A percentile compares a stretch with the other conserved stretches of the same genome.
Evolutionary conservation across 2,329 filamentous ascomycete species (phyloP).

Genomic region (Ophiognomonia clavigignenti-juglandacearum): DNA sequence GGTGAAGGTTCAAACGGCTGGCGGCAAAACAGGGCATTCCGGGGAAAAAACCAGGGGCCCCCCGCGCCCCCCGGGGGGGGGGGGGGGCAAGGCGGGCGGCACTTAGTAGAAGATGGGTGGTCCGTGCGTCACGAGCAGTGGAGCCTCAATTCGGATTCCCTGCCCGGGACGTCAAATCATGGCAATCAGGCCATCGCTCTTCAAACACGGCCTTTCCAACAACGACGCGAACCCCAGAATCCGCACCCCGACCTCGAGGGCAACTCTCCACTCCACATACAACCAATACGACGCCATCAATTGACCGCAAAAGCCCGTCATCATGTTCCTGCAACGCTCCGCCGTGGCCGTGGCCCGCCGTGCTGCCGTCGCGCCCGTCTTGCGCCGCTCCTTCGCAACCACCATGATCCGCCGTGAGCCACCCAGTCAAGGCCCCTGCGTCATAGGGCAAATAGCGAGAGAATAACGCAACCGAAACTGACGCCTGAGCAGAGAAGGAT

Average conservation of each 20-base stretch:
- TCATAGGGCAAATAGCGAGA: constrained; percentile 1
- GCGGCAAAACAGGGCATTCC: background rate
- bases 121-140: constrained; percentile 1
- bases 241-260: constrained; percentile 20
- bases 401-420: constrained; percentile 57
- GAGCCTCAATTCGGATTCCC: background rate
- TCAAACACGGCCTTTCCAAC: constrained; percentile 10
- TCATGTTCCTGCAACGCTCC: constrained; percentile 62
- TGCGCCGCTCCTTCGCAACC: constrained; percentile 56
- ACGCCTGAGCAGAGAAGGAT: constrained; percentile 11
- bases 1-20: no score
- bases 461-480: background rate
- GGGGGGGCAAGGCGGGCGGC: no score
- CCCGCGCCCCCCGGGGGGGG: background rate
- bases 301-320: constrained; percentile 25
- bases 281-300: constrained; percentile 8
- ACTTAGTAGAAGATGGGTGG: no score
- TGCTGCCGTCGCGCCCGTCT: constrained; percentile 46
- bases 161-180: constrained; percentile 11
- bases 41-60: background rate
- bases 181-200: constrained; percentile 12
- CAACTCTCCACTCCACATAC: constrained; percentile 16
- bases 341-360: constrained; percentile 57
- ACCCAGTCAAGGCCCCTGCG: constrained; percentile 20
- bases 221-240: background rate